Conservation (phyloP, 2,329 filamentous ascomycete species). For the Ustilaginoidea virens region DNA sequence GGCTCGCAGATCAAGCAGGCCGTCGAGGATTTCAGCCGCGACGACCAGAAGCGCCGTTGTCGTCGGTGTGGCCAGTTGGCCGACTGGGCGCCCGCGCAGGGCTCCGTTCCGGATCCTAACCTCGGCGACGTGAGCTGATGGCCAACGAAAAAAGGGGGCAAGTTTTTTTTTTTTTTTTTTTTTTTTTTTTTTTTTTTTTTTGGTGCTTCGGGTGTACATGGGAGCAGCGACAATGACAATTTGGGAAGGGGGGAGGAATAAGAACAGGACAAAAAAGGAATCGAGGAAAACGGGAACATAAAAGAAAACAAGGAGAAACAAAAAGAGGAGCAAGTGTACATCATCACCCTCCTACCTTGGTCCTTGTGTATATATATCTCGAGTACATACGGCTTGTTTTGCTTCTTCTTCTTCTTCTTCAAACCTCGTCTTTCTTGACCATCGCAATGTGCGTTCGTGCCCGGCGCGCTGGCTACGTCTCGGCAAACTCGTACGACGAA, state of each 20-base stretch:
- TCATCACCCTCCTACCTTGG: too few species aligned
- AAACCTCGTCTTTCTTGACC: not conserved
- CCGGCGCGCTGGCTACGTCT: conserved; percentile 42
- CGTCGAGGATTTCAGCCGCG: conserved; percentile 64
- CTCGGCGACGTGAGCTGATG: conserved; percentile 14
- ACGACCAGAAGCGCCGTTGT: conserved; percentile 56
- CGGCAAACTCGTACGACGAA: conserved; percentile 60
- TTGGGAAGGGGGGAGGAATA: too few species aligned
- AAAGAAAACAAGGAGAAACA: too few species aligned
- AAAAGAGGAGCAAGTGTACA: too few species aligned
- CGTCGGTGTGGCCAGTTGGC: conserved; percentile 61
- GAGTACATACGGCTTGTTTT: not conserved
- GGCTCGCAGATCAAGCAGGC: conserved; percentile 90
- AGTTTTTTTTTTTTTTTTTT: not conserved
- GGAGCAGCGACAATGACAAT: too few species aligned
- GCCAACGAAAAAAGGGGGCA: too few species aligned
- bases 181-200: not conserved
- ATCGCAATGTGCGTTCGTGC: not conserved
- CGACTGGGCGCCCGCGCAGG: conserved; percentile 48
- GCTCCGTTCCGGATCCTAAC: conserved; percentile 45
- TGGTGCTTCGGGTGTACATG: too few species aligned
- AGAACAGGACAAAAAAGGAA: too few species aligned
- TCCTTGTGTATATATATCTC: not conserved
- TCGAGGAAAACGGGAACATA: too few species aligned
- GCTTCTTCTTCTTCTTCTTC: not conserved